phyloP scores from a whole-genome alignment of 345 rosid species.

The sweet orange (Citrus sinensis) region DVS_A1.0 CM039168.1:25163001-25163500 shows the following conservation, averaged over 20 bases:
- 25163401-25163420: too few relatives aligned
- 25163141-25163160: conserved; percentile 58
- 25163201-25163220: conserved; percentile 21
- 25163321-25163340: too few relatives aligned
- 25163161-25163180: conserved; percentile 66
- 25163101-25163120: conserved; percentile 59
- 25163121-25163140: conserved; percentile 70
- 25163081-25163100: conserved; percentile 60
- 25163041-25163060: conserved; percentile 30
- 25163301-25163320: too few relatives aligned
- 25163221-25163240: conserved; percentile 9
- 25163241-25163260: too few relatives aligned
- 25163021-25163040: conserved; percentile 32
- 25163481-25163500: too few relatives aligned
- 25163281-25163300: too few relatives aligned
- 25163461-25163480: too few relatives aligned
- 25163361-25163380: too few relatives aligned
- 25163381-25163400: too few relatives aligned
- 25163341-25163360: neutral
- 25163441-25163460: too few relatives aligned
- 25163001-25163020: conserved; percentile 78
- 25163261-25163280: too few relatives aligned
- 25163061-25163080: conserved; percentile 41
- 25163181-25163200: conserved; percentile 32
- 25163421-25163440: too few relatives aligned